A percentile compares a stretch with the other conserved stretches of the same genome.
These are phyloP conservation scores for Mentha longifolia DNA, from an alignment of 257 asterid genomes.

Conservation along the genomic window DNA sequence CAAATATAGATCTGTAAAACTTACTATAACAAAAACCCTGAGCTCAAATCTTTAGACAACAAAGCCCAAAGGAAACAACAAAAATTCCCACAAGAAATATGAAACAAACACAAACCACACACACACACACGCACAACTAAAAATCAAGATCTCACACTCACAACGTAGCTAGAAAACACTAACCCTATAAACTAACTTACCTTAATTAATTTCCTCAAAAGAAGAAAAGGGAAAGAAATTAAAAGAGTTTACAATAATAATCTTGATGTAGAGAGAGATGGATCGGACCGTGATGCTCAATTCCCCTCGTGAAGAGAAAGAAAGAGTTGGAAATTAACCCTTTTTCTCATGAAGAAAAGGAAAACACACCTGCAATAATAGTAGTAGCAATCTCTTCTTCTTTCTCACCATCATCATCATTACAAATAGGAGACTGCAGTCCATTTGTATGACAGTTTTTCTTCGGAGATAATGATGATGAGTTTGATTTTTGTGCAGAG, in stretches of 20 bases:
- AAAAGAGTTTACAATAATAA: constrained; percentile 10
- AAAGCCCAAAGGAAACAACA: too few relatives aligned
- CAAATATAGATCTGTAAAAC: too few relatives aligned
- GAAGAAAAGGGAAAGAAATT: background rate
- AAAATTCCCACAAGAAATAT: background rate
- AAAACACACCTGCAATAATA: background rate
- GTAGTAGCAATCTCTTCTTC: background rate
- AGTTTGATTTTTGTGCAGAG: constrained; percentile 23
- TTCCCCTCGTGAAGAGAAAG: constrained; percentile 47
- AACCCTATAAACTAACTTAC: background rate
- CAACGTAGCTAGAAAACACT: background rate
- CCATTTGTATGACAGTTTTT: constrained; percentile 26
- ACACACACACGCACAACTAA: too few relatives aligned
- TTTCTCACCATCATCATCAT: background rate
- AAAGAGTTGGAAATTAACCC: background rate
- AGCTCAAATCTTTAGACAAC: too few relatives aligned
- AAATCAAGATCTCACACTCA: background rate
- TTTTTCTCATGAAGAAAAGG: background rate
- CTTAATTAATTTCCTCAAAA: background rate
- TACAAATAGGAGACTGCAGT: constrained; percentile 21
- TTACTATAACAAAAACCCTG: too few relatives aligned
- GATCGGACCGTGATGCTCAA: constrained; percentile 76
- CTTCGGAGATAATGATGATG: constrained; percentile 42
- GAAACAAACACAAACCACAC: background rate
- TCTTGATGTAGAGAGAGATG: constrained; percentile 36